A percentile compares a stretch with the other conserved stretches of the same genome.
Conservation (phyloP, 345 rosid species). For the Rhizophora mangle region DNA sequence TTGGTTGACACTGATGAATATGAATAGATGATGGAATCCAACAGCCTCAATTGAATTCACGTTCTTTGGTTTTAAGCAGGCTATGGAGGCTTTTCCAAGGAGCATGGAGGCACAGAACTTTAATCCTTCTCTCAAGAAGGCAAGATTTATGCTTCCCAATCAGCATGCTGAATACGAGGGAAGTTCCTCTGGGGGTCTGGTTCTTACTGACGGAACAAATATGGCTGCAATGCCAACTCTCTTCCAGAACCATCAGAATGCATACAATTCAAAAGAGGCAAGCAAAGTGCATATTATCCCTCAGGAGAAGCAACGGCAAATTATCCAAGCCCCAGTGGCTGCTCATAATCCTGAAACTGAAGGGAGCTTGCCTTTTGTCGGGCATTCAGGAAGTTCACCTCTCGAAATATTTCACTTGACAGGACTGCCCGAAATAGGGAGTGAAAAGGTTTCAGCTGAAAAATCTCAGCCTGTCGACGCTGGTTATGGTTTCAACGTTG, state of each 20-base stretch:
- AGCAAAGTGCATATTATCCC: neutral
- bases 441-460: neutral
- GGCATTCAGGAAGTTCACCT: neutral
- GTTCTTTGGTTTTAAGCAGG: neutral
- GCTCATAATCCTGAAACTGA: too few species aligned
- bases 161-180: neutral
- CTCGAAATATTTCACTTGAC: conserved; percentile 1
- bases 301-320: too few species aligned
- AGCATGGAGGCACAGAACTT: conserved; percentile 14
- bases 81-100: conserved; percentile 1
- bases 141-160: neutral
- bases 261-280: conserved; percentile 6
- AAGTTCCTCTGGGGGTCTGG: neutral
- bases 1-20: too few species aligned
- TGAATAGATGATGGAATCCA: neutral
- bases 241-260: conserved; percentile 8
- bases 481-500: too few species aligned
- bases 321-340: too few species aligned
- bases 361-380: neutral
- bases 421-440: neutral
- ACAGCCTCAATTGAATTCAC: neutral
- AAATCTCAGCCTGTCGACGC: too few species aligned
- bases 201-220: neutral
- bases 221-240: conserved; percentile 3
- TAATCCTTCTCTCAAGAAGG: neutral